Base-by-base conservation (phyloP, 345 rosid species). In the Moricandia moricandioides region DNA sequence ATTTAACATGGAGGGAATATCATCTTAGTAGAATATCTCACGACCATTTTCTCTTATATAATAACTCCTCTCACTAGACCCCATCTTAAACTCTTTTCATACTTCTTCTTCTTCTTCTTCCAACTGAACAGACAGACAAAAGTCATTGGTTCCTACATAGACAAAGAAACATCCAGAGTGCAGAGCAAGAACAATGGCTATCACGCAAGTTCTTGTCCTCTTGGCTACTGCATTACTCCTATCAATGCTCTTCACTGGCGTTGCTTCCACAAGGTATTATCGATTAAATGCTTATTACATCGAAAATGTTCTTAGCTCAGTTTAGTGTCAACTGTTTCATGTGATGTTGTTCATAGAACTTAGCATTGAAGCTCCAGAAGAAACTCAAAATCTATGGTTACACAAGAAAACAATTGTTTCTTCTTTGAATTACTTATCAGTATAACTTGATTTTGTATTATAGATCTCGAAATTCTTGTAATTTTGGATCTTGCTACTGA, bases 201-300 rank as follows among this genome's bases (percentile, higher is more conserved):
- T 79, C 78, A 70, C 77, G 18, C 59, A 80, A 83, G 30, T n/a
- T 58, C 82, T 56, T 71, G 82, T 76, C 73, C 47, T 77, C 72
- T 65, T 78, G 0, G 74, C 70, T 62, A 68, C 72, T 62, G 76
- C 86, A 77, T 73, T 84, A 75, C 78, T 83, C 67, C 21, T 86
- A 45, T 61, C 84, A 8, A 60, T 81, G 61, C 52, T 90, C 59
- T 70, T 85, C 60, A 70, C 66, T 8, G 63, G 63, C 3, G 90
- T 71, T 4, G 72, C 73, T n/a, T 85, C 87, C 29, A 70, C 79
- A n/a, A 66, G 80, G 83, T 80, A 80, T 16, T n/a, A 35, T 17
- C 37, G 13, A 45, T 39, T 11, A 9, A 10, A 14, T 40, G 33
- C 55, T 54, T 12, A 54, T 29, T 30, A 68, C 10, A 3, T 39